Conservation (phyloP, 352 stramenopile species). For the Vaucheria bursata region DNA sequence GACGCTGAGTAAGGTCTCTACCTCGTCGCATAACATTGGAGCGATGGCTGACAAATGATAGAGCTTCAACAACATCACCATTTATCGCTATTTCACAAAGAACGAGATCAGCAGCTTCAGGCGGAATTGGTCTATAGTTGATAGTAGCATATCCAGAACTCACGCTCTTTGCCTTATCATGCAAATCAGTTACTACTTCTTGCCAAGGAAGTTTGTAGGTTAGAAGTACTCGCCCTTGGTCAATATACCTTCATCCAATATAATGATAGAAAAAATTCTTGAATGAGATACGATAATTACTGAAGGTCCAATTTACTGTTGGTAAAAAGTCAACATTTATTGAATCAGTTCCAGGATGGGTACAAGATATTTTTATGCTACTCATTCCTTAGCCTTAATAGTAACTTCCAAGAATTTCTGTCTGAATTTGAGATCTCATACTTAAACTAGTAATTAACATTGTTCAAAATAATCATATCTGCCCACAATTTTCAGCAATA, state of each 20-base stretch:
- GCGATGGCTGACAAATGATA: no score
- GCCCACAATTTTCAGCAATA: not conserved
- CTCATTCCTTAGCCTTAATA: no score
- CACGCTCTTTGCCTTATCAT: conserved; percentile 89
- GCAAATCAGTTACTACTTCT: conserved; percentile 80
- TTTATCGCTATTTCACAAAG: conserved; percentile 88
- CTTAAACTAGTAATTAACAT: not conserved
- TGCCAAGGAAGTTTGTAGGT: conserved; percentile 97
- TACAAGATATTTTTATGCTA: no score
- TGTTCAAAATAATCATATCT: not conserved
- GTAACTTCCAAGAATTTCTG: no score
- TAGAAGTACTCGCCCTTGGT: conserved; percentile 85
- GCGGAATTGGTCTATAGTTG: conserved; percentile 83
- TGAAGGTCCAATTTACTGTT: not conserved
- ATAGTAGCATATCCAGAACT: conserved; percentile 87
- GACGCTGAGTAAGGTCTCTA: conserved; percentile 63
- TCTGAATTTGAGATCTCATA: not conserved
- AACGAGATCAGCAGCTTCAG: conserved; percentile 56
- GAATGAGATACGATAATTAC: not conserved
- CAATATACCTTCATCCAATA: conserved; percentile 69
- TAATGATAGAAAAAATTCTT: conserved; percentile 52
- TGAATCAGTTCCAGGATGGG: not conserved
- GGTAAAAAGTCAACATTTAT: not conserved
- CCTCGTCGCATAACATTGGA: conserved; percentile 72
- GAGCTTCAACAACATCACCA: conserved; percentile 80